phyloP scores from a whole-genome alignment of 73 alveolate genomes.

The Breviolum minutum region DNA sequence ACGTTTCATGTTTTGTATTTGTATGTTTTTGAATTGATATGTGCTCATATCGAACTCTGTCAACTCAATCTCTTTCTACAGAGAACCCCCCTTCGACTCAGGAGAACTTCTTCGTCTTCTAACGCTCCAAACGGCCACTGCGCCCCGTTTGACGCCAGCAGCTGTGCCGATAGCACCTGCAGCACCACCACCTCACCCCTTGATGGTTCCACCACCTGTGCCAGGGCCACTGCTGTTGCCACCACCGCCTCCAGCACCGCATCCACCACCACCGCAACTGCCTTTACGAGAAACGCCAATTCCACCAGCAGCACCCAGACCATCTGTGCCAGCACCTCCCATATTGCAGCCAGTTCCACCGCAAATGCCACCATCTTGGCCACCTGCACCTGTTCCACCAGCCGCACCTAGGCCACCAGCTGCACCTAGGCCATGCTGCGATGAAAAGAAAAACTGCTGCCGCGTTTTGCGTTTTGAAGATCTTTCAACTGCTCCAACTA shows the following conservation, averaged over 20 bases:
- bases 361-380: neutral
- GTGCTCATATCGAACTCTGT: no score
- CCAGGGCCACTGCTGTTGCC: constrained; percentile 15
- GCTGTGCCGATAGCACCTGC: neutral
- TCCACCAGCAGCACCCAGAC: neutral
- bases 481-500: no score
- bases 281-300: neutral
- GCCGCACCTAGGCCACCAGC: neutral
- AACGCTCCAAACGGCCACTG: constrained; percentile 1
- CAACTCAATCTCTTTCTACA: no score
- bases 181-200: constrained; percentile 24
- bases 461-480: no score
- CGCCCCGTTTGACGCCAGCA: constrained; percentile 17
- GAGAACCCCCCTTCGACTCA: neutral
- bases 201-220: constrained; percentile 33
- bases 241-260: neutral
- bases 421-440: neutral
- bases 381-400: neutral
- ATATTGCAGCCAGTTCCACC: neutral
- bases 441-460: neutral
- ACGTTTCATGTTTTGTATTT: no score
- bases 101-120: constrained; percentile 44
- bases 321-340: neutral
- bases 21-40: no score
- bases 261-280: neutral